Evolutionary conservation across 768 basidiomycete species (phyloP), one percentile per base, ranked within the genome.

Genomic region (Termitomyces sp.): DNA sequence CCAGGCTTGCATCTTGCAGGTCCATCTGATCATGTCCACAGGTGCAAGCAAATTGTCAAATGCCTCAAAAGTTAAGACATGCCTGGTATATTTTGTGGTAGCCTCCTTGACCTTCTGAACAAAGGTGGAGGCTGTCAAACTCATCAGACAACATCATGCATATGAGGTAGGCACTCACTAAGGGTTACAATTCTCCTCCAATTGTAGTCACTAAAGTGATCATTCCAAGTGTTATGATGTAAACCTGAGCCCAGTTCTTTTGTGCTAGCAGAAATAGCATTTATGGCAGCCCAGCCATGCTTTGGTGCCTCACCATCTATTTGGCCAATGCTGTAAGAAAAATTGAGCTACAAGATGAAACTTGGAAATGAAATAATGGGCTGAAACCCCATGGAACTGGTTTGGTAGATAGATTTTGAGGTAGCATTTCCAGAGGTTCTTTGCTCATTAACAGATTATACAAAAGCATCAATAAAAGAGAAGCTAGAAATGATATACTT

Each of bases 361-460:
- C 53, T 73, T 73, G 1, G 74, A 74, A 14, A 74, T 59, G 2
- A 66, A 40, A 33, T 58, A 67, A 0, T 37, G 32, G 33, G 62
- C n/a, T 1, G 59, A 2, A 8, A 10, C 49, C 36, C 40, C 6
- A 26, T 30, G 2, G 26, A 34, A 47, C 1, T 12, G 18, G 22
- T 46, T 52, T 24, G 44, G 37, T 1, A 45, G 56, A 45, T 66
- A 64, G 4, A 36, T 50, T 2, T n/a, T 18, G 7, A 55, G 5
- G n/a, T 30, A 51, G 13, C 65, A 59, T 22, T 58, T 57, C 6
- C n/a, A n/a, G 4, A 72, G 52, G n/a, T 71, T 66, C 20, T 55
- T 61, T 1, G 40, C 55, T 64, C 68, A 73, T 34, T 73, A 70
- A 54, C 69, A 73, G 0, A 47, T 72, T 69, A 39, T 73, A 73